Base-by-base conservation (phyloP, 495 filamentous ascomycete genomes). In the Podospora bellae-mahoneyi region DNA sequence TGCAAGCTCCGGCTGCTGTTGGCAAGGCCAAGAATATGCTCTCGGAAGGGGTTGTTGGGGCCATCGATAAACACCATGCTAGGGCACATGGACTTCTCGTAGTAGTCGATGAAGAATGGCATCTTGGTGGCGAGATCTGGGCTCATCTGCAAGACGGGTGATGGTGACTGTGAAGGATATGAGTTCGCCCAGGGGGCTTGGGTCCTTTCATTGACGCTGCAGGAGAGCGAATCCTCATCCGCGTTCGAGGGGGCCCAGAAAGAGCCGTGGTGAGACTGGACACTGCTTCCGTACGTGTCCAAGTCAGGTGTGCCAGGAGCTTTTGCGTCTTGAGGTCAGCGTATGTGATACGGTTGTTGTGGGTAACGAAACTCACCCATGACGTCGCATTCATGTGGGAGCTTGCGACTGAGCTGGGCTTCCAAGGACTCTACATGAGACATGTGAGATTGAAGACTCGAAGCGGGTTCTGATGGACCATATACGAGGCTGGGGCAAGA, bases 41-140 rank as follows among this genome's bases (percentile, higher is more conserved):
- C 89, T 64, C 94, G 84, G 75, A 93, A 98, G 1, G 94, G 94
- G 73, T 97, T 89, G 66, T 78, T 87, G 10, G 92, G 90, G 9
- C 88, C 88, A 74, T 98, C 94, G 78, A 97, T 95, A 60, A 93
- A 90, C 18, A 97, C 93, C 72, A 97, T 90, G 68, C 92, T 90
- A 0, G 92, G 91, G 68, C 94, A 95, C 78, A 98, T 93, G 70
- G 91, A 89, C 73, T 93, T 94, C 66, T 94, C 89, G 77, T 95
- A 92, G 75, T 91, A 91, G 70, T 91, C 86, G 77, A 92, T 85
- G 75, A 88, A 86, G 77, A 86, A 89, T 4, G 82, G 81, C 76
- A 88, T 82, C 71, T 83, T 84, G 64, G 83, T 76, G 69, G 85
- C 81, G 72, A 88, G 80, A 69, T 86, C 84, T 32, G 81, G 73